phyloP scores from a whole-genome alignment of 2,329 filamentous ascomycete genomes.

The Phyllosticta citrichinensis region DNA sequence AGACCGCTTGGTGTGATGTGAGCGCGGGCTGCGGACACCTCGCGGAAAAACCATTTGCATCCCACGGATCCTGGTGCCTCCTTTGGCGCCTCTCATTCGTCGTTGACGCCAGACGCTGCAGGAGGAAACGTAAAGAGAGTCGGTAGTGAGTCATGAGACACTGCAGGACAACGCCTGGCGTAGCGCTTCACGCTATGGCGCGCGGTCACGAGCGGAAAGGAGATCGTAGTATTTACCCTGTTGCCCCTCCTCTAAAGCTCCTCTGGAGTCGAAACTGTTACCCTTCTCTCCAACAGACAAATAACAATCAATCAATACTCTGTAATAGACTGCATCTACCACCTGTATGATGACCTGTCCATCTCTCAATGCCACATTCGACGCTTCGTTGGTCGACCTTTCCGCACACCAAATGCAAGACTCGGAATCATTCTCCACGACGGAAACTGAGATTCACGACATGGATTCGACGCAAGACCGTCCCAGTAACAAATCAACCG shows the following conservation, averaged over 20 bases:
- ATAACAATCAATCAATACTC: neutral
- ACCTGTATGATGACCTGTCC: conserved; percentile 24
- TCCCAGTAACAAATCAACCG: neutral
- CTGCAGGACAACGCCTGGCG: neutral
- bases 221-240: neutral
- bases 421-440: conserved; percentile 24
- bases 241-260: neutral
- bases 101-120: neutral
- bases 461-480: conserved; percentile 5
- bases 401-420: neutral
- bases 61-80: neutral
- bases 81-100: neutral
- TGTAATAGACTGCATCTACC: neutral
- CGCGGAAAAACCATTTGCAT: neutral
- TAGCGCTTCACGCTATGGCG: conserved; percentile 1
- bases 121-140: neutral
- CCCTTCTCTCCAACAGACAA: neutral
- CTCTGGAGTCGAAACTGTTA: too few species aligned
- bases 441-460: conserved; percentile 23
- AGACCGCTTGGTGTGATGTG: neutral
- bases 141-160: conserved; percentile 5
- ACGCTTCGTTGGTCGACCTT: conserved; percentile 27
- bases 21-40: neutral
- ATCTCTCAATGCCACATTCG: conserved; percentile 27
- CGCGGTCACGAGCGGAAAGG: conserved; percentile 5